These are phyloP conservation scores for Pseudopithomyces chartarum DNA, from an alignment of 2,329 filamentous ascomycete genomes.

Conservation along the genomic window DNA sequence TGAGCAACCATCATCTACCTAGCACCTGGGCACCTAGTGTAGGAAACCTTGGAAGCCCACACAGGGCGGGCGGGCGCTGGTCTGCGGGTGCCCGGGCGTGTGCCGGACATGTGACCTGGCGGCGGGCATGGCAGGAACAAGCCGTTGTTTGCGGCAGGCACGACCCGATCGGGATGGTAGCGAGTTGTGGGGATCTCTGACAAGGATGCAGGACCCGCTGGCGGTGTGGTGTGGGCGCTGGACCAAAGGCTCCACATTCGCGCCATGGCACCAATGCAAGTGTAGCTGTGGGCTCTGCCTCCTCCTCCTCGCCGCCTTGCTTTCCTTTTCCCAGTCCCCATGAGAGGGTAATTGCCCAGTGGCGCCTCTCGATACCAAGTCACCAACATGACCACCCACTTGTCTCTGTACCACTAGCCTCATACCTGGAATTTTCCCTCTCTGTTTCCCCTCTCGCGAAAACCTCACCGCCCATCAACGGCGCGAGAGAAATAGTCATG, in stretches of 20 bases:
- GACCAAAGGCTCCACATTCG: slow-evolving; percentile 1
- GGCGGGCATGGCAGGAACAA: not conserved
- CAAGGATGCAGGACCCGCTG: no score
- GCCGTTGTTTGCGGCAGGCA: not conserved
- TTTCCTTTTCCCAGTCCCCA: not conserved
- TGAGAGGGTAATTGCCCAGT: not conserved
- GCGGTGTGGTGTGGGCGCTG: not conserved
- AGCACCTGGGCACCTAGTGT: no score
- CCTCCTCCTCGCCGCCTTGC: slow-evolving; percentile 5
- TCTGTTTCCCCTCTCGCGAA: not conserved
- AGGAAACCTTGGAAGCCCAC: no score
- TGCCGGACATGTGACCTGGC: not conserved
- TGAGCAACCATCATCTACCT: no score
- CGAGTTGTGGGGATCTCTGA: not conserved
- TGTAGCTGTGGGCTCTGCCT: slow-evolving; percentile 1
- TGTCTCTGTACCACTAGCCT: not conserved
- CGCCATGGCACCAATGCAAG: slow-evolving; percentile 2
- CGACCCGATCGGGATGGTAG: not conserved
- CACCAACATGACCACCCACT: not conserved
- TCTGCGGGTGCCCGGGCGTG: not conserved
- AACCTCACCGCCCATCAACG: slow-evolving; percentile 9
- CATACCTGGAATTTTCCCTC: not conserved
- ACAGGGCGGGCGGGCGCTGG: not conserved
- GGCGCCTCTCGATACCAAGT: not conserved
- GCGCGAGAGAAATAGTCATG: slow-evolving; percentile 30